Conservation (phyloP, 495 filamentous ascomycete genomes). For the Podospora appendiculata region DNA sequence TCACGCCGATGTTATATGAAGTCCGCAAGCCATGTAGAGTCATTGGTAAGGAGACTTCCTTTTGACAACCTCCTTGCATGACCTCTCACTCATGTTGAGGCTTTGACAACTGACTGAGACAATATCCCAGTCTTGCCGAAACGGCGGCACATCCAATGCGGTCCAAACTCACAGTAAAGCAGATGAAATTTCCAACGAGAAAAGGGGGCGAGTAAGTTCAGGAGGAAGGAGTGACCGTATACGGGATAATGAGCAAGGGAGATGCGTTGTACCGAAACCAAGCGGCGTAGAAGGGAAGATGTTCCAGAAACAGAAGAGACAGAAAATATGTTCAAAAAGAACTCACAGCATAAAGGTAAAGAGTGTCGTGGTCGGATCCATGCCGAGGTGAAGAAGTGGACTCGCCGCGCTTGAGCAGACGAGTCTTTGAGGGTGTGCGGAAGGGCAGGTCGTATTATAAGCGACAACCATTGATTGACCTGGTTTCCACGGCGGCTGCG, state of each 20-base stretch:
- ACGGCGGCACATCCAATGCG: neutral
- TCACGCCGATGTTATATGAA: slow-evolving; percentile 5
- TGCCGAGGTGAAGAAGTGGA: slow-evolving; percentile 24
- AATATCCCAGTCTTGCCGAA: too few relatives aligned
- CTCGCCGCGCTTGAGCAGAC: slow-evolving; percentile 17
- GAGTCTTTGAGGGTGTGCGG: slow-evolving; percentile 5
- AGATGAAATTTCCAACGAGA: neutral
- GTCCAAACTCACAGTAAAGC: neutral
- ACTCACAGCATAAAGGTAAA: slow-evolving; percentile 71
- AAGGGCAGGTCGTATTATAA: slow-evolving; percentile 18
- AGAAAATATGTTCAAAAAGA: slow-evolving; percentile 10
- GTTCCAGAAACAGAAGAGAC: slow-evolving; percentile 36
- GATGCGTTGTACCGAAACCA: slow-evolving; percentile 8
- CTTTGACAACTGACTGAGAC: too few relatives aligned
- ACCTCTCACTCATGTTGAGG: neutral
- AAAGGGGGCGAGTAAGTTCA: neutral
- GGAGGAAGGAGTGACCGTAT: neutral
- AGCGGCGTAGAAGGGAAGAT: slow-evolving; percentile 6
- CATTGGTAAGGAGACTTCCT: neutral
- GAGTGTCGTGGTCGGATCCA: slow-evolving; percentile 64
- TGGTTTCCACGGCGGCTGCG: slow-evolving; percentile 4
- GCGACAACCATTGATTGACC: neutral
- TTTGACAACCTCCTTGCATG: neutral
- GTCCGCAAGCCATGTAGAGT: neutral
- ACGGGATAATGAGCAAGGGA: slow-evolving; percentile 1